Percentiles rank a stretch among this genome's conserved stretches.
Evolutionary conservation across 2,329 filamentous ascomycete species (phyloP).

Genomic region (Neonectria hederae): DNA sequence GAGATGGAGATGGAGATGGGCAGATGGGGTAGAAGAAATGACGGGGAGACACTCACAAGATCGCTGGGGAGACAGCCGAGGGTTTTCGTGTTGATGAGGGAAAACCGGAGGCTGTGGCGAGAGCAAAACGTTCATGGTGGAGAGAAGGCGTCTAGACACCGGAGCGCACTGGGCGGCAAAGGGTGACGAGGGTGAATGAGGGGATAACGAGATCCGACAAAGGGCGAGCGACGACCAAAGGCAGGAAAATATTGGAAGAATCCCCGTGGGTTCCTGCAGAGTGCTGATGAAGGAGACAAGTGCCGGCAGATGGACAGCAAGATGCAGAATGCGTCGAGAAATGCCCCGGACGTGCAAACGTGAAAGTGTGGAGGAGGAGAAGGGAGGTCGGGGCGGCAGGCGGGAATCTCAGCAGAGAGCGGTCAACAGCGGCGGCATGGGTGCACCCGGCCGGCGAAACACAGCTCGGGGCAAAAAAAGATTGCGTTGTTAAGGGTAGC

Average conservation of each 20-base stretch:
- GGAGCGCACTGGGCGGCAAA: conserved; percentile 15
- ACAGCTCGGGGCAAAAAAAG: conserved; percentile 22
- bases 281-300: neutral
- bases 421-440: conserved; percentile 29
- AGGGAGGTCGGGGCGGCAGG: conserved; percentile 26
- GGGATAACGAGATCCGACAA: conserved; percentile 27
- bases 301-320: conserved; percentile 9
- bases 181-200: conserved; percentile 18
- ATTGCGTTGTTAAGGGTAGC: conserved; percentile 29
- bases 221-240: conserved; percentile 3
- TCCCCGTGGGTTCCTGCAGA: neutral
- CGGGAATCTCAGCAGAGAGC: conserved; percentile 27
- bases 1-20: neutral
- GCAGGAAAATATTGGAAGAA: neutral
- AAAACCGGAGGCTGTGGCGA: conserved; percentile 68
- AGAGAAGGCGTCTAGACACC: conserved; percentile 9
- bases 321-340: conserved; percentile 17
- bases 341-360: conserved; percentile 17
- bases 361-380: conserved; percentile 28
- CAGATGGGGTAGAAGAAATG: neutral
- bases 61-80: conserved; percentile 63
- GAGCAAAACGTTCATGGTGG: conserved; percentile 70
- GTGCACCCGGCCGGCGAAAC: conserved; percentile 21
- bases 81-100: conserved; percentile 66
- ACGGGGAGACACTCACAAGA: conserved; percentile 57